These are phyloP conservation scores for Mortierella sp. DNA, from an alignment of 371 early-diverging fungal species.

Conservation along the genomic window DNA sequence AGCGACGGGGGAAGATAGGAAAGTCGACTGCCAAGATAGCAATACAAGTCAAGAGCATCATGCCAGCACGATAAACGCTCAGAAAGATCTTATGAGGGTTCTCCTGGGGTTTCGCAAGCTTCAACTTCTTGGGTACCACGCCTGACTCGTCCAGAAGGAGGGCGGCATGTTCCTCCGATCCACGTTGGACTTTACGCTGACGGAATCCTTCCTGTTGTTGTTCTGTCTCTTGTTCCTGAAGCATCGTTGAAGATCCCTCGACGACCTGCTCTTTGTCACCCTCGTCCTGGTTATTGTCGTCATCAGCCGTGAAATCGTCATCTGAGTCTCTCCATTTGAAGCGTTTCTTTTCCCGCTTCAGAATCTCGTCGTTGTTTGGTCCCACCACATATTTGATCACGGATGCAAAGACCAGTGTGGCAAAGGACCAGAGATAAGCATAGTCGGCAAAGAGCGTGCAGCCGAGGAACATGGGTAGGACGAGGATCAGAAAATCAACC, in stretches of 20 bases:
- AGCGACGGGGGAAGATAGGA: slow-evolving; percentile 89
- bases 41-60: slow-evolving; percentile 85
- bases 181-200: slow-evolving; percentile 35
- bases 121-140: slow-evolving; percentile 8
- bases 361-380: slow-evolving; percentile 28
- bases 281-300: slow-evolving; percentile 4
- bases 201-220: slow-evolving; percentile 36
- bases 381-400: slow-evolving; percentile 31
- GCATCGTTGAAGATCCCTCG: slow-evolving; percentile 1
- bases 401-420: slow-evolving; percentile 29
- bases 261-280: background rate
- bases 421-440: slow-evolving; percentile 47
- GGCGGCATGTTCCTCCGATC: slow-evolving; percentile 9
- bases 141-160: slow-evolving; percentile 17
- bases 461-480: slow-evolving; percentile 48
- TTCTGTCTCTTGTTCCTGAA: slow-evolving; percentile 18
- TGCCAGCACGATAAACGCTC: slow-evolving; percentile 79
- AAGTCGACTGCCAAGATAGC: slow-evolving; percentile 97
- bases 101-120: slow-evolving; percentile 18
- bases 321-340: slow-evolving; percentile 55
- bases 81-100: slow-evolving; percentile 60
- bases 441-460: slow-evolving; percentile 50
- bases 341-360: slow-evolving; percentile 45
- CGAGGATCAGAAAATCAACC: slow-evolving; percentile 46
- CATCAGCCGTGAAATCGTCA: slow-evolving; percentile 34